Percentiles rank a stretch among this genome's conserved stretches.
Conservation (phyloP, 2,329 filamentous ascomycete species). For the Madurella fahalii region DNA sequence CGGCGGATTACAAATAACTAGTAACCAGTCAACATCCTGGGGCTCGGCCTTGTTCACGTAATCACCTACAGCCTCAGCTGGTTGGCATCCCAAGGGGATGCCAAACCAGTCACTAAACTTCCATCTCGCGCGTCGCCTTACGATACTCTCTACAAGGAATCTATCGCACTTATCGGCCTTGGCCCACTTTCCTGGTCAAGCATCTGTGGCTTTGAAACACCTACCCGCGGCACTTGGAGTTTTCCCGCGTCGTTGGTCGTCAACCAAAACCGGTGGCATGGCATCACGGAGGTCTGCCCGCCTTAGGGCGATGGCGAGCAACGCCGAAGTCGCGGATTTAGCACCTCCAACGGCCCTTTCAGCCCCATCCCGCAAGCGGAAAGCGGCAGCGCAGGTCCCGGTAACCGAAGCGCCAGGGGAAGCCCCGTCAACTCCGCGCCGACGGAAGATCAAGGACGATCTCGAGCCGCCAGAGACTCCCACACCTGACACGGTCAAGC, state of each 20-base stretch:
- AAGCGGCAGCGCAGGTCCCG: conserved; percentile 18
- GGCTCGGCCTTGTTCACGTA: too few relatives aligned
- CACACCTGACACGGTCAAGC: conserved; percentile 41
- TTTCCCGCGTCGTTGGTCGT: background rate
- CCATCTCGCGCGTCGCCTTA: too few relatives aligned
- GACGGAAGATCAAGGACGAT: conserved; percentile 28
- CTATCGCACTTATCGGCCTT: too few relatives aligned
- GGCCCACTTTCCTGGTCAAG: too few relatives aligned
- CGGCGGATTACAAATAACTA: too few relatives aligned
- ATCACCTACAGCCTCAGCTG: too few relatives aligned
- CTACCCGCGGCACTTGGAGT: too few relatives aligned
- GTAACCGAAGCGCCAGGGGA: conserved; percentile 1
- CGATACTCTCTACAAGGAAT: too few relatives aligned
- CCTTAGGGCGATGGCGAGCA: conserved; percentile 33
- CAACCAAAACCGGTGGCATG: conserved; percentile 21
- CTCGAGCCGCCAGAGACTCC: conserved; percentile 42
- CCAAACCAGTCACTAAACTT: too few relatives aligned
- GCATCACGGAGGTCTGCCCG: conserved; percentile 36
- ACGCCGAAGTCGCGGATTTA: conserved; percentile 3
- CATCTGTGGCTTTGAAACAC: too few relatives aligned
- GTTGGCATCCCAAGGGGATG: too few relatives aligned
- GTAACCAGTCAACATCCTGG: too few relatives aligned
- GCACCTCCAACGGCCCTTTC: conserved; percentile 15
- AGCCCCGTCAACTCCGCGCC: conserved; percentile 23
- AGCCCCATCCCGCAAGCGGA: conserved; percentile 29